phyloP scores from a whole-genome alignment of 495 filamentous ascomycete species.

The Penicillium riverlandense region DNA sequence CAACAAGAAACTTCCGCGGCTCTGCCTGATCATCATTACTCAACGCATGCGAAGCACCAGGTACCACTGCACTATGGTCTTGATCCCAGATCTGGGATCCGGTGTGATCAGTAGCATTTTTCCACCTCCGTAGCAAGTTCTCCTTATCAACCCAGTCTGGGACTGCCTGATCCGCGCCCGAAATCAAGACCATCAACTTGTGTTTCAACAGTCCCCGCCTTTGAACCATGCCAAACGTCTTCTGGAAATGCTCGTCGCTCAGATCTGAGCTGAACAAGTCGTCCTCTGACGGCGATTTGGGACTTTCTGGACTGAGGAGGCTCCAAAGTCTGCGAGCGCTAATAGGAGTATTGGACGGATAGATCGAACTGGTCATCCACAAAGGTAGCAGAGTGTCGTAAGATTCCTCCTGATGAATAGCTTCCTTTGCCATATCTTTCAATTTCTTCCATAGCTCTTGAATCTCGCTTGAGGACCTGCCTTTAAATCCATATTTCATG shows the following conservation, averaged over 20 bases:
- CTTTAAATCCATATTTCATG: conserved; percentile 20
- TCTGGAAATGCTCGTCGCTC: conserved; percentile 42
- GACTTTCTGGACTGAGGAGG: conserved; percentile 47
- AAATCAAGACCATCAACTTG: conserved; percentile 47
- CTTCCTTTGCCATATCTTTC: conserved; percentile 12
- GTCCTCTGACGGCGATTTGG: conserved; percentile 58
- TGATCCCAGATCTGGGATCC: conserved; percentile 29
- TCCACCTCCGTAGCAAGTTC: conserved; percentile 56
- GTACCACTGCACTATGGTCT: conserved; percentile 30
- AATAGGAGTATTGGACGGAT: conserved; percentile 42
- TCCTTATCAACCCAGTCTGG: conserved; percentile 56
- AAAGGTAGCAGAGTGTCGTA: conserved; percentile 30
- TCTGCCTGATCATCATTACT: conserved; percentile 40
- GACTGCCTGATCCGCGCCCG: conserved; percentile 69
- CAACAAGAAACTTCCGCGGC: conserved; percentile 28
- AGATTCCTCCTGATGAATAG: conserved; percentile 11
- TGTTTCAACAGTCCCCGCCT: conserved; percentile 43
- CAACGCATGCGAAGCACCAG: conserved; percentile 38
- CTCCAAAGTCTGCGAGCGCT: conserved; percentile 59
- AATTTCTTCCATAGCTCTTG: conserved; percentile 22
- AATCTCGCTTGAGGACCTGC: conserved; percentile 18
- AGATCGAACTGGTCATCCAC: conserved; percentile 26
- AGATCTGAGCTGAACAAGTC: conserved; percentile 84
- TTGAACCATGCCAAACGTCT: conserved; percentile 57
- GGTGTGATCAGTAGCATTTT: conserved; percentile 40